Evolutionary conservation across 2,329 filamentous ascomycete genomes (phyloP).

Genomic region (Fusarium circinatum): DNA sequence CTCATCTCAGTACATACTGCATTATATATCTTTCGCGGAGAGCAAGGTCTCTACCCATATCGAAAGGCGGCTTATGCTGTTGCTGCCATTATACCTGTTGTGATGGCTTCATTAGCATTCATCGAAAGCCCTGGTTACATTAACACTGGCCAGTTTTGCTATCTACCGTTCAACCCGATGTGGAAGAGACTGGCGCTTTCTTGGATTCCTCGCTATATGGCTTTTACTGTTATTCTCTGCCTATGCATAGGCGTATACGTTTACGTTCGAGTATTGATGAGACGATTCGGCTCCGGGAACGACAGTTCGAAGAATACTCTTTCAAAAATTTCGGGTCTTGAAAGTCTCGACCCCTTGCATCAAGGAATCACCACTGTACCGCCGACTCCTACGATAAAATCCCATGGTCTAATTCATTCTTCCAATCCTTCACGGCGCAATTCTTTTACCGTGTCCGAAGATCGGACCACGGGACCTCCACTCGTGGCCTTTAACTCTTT

Average conservation of each 20-base stretch:
- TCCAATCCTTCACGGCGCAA: constrained; percentile 35
- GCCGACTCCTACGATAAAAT: constrained; percentile 46
- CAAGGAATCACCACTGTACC: constrained; percentile 31
- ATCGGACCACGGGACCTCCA: constrained; percentile 20
- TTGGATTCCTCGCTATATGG: constrained; percentile 79
- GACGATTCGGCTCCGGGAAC: constrained; percentile 47
- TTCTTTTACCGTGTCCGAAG: constrained; percentile 10
- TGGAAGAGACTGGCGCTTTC: constrained; percentile 76
- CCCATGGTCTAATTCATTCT: constrained; percentile 48
- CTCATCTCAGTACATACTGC: constrained; percentile 79
- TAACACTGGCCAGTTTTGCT: constrained; percentile 75
- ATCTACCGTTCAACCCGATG: constrained; percentile 70
- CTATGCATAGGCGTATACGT: constrained; percentile 77
- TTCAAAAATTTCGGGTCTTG: constrained; percentile 21
- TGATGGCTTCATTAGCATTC: constrained; percentile 73
- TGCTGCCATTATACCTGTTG: constrained; percentile 67
- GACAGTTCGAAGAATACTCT: constrained; percentile 25
- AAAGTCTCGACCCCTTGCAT: constrained; percentile 11
- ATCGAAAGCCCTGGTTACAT: constrained; percentile 67
- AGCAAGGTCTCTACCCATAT: constrained; percentile 75
- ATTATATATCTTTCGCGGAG: constrained; percentile 73
- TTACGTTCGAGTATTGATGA: constrained; percentile 65
- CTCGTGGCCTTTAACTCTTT: constrained; percentile 33
- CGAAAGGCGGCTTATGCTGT: constrained; percentile 67
- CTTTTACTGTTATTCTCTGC: constrained; percentile 70